phyloP scores from a whole-genome alignment of 1,284 basidiomycete genomes.

The Moniliophthora roreri region DNA sequence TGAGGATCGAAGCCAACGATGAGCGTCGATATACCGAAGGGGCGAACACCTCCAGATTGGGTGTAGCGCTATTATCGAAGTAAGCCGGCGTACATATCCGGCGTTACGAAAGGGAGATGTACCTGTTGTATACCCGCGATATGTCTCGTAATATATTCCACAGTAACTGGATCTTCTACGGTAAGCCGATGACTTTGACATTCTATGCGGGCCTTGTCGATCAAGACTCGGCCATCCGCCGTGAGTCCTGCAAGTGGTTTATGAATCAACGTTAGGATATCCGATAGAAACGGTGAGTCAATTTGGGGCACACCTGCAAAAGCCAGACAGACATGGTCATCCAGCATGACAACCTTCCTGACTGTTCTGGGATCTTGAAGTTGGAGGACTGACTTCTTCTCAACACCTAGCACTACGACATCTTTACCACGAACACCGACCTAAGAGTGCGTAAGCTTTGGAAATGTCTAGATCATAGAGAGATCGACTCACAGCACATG shows the following conservation, averaged over 20 bases:
- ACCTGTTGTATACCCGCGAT: slow-evolving; percentile 98
- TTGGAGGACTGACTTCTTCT: slow-evolving; percentile 98
- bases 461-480: slow-evolving; percentile 1
- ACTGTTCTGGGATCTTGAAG: slow-evolving; percentile 98
- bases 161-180: slow-evolving; percentile 96
- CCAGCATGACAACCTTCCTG: slow-evolving; percentile 97
- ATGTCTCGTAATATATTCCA: slow-evolving; percentile 98
- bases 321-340: slow-evolving; percentile 96
- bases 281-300: slow-evolving; percentile 1
- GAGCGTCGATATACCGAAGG: slow-evolving; percentile 97
- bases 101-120: slow-evolving; percentile 19
- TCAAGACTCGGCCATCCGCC: slow-evolving; percentile 96
- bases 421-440: slow-evolving; percentile 95
- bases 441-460: slow-evolving; percentile 37
- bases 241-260: slow-evolving; percentile 82
- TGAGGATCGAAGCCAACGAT: slow-evolving; percentile 98
- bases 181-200: slow-evolving; percentile 97
- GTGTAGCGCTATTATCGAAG: slow-evolving; percentile 77
- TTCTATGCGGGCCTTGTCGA: slow-evolving; percentile 97
- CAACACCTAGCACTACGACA: slow-evolving; percentile 95
- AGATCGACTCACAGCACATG: slow-evolving; percentile 85
- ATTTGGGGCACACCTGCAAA: slow-evolving; percentile 80
- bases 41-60: slow-evolving; percentile 97
- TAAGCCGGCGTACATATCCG: not conserved
- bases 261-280: slow-evolving; percentile 8